phyloP scores from a whole-genome alignment of 768 basidiomycete genomes.

The Termitomyces sp. region DNA sequence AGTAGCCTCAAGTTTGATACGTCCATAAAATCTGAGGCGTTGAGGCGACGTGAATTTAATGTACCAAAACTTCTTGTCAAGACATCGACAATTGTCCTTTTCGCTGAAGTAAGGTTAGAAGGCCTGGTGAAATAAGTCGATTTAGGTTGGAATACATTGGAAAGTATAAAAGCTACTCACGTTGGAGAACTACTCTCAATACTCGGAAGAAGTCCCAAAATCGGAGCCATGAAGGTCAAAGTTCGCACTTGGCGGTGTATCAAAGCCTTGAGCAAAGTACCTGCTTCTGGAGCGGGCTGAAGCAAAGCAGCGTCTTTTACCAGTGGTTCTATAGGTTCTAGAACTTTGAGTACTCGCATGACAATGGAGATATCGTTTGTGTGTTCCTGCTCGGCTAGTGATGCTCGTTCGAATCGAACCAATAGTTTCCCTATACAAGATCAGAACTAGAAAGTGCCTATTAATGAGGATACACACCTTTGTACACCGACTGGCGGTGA shows the following conservation, averaged over 20 bases:
- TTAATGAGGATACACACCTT: background rate
- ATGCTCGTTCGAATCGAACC: background rate
- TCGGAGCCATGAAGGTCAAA: background rate
- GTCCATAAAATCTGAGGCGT: background rate
- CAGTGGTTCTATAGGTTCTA: background rate
- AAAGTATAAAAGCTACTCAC: background rate
- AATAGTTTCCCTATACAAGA: background rate
- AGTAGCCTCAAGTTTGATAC: rapidly evolving
- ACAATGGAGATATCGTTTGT: background rate
- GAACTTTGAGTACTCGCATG: background rate
- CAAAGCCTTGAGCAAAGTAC: background rate
- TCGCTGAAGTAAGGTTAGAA: background rate
- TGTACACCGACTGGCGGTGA: background rate
- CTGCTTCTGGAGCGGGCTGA: background rate
- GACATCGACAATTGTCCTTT: background rate
- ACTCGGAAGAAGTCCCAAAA: background rate
- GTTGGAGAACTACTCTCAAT: background rate
- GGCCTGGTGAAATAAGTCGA: background rate
- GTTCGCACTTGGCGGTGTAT: background rate
- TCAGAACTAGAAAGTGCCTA: background rate
- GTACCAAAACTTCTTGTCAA: background rate
- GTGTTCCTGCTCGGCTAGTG: background rate
- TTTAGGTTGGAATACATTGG: background rate
- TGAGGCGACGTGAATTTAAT: background rate
- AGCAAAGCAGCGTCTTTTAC: too few species aligned